A percentile compares a stretch with the other conserved stretches of the same genome.
These are phyloP conservation scores for Pythium diclinum DNA, from an alignment of 352 stramenopile species.

Conservation along the genomic window DNA sequence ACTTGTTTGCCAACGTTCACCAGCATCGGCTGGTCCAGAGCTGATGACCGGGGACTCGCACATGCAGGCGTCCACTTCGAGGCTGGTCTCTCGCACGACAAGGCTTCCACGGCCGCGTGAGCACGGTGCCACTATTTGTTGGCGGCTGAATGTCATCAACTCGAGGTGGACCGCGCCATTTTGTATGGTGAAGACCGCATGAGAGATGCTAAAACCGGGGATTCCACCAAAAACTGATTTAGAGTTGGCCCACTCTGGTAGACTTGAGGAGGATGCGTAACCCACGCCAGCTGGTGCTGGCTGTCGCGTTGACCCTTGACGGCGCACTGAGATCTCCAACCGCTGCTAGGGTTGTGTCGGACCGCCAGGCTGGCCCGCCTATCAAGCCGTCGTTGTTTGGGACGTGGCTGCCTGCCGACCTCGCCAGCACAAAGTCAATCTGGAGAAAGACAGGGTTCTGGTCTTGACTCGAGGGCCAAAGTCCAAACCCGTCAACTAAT, in stretches of 20 bases:
- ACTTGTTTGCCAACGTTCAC: conserved; percentile 5
- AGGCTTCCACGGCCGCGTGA: neutral
- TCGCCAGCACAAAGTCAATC: neutral
- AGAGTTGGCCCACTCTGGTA: neutral
- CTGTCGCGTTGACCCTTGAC: neutral
- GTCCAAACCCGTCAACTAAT: neutral
- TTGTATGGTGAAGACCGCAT: neutral
- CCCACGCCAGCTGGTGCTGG: neutral
- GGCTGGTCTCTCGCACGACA: neutral
- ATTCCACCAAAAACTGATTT: neutral
- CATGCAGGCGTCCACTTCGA: neutral
- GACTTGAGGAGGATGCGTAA: conserved; percentile 4
- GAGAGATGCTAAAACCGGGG: neutral
- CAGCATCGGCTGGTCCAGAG: neutral
- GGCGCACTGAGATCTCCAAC: neutral
- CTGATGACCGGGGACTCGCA: neutral
- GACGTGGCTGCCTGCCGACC: neutral
- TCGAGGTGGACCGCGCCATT: neutral
- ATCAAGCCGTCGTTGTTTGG: neutral
- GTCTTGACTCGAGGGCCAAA: neutral
- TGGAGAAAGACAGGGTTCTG: neutral
- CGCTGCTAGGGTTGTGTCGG: neutral
- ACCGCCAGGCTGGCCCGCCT: neutral
- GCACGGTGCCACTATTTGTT: no score
- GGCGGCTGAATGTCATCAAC: neutral